Conservation (phyloP, 192 early-diverging fungal genomes). For the Backusella morwellensis region DNA sequence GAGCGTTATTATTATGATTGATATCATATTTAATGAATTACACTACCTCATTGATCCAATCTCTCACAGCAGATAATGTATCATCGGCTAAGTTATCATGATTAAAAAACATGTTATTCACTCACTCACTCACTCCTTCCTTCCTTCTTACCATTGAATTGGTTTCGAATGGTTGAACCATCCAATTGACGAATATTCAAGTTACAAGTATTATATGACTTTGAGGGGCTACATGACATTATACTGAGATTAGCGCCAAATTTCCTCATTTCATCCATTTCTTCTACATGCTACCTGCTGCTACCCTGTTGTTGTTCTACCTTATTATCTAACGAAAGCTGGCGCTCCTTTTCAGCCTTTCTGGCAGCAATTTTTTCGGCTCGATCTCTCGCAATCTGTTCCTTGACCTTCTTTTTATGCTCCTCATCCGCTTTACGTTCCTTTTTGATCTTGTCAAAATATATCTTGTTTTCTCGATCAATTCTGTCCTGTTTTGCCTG, state of each 20-base stretch:
- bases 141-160: slow-evolving; percentile 24
- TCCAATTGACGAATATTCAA: slow-evolving; percentile 34
- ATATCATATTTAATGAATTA: background rate
- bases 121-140: background rate
- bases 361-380: slow-evolving; percentile 16
- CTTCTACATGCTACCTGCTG: background rate
- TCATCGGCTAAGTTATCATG: slow-evolving; percentile 4
- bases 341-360: background rate
- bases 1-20: background rate
- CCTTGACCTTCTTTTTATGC: slow-evolving; percentile 21
- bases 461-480: slow-evolving; percentile 20
- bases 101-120: background rate
- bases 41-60: slow-evolving; percentile 30
- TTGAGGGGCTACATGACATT: background rate
- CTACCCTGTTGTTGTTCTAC: background rate
- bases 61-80: slow-evolving; percentile 19
- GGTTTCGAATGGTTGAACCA: slow-evolving; percentile 18
- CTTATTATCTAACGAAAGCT: background rate
- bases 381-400: slow-evolving; percentile 33
- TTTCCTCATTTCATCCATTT: too few relatives aligned
- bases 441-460: slow-evolving; percentile 27
- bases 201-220: slow-evolving; percentile 3
- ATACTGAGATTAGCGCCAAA: too few relatives aligned
- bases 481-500: slow-evolving; percentile 8
- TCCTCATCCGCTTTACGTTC: slow-evolving; percentile 26